Evolutionary conservation across 1,284 basidiomycete genomes (phyloP), one percentile per base, ranked within the genome.

Genomic region (Fomitopsis palustris): DNA sequence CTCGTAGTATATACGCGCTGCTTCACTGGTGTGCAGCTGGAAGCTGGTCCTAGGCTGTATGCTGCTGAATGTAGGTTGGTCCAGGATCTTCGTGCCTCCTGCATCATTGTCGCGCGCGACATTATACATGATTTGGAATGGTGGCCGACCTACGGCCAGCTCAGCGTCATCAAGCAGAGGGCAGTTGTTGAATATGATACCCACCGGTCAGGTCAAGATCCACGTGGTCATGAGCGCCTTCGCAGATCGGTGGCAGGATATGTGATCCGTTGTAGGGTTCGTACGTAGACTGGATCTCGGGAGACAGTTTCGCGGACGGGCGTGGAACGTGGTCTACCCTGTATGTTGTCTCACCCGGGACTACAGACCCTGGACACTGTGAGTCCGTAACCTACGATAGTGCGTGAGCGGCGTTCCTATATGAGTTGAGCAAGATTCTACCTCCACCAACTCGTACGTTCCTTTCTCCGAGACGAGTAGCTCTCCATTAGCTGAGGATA

Each of bases 1-100:
- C 70, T 93, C 88, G 72, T 98, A 98, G 68, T 85, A 89, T 70
- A 96, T 91, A 58, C 86, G 82, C 3, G 95, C 95, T 1, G 93
- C 81, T 38, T 83, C 82, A 0, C 85, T 83, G 0, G 92, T 95
- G 59, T 87, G 87, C 25, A 98, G 81, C 64, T 95, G 92, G 70
- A 98, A 87, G 37, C 93, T 84, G 8, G 92, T 91, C 21, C 81
- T 83, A 16, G 85, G 79, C 70, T 95, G 92, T 23, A 96, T 93
- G 66, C 92, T 93, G 71, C 90, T 94, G 75, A 96, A 90, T 0
- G 83, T 86, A 1, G 90, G 88, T 64, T 89, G 85, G 58, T 87
- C 85, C 25, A 88, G 73, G 39, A 90, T 78, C 61, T 78, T 84
- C 8, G 81, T 87, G 25, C 80, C 85, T 27, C 84, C 85, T 33